Conservation (phyloP, 768 basidiomycete genomes). For the Pisolithus tinctorius region DNA sequence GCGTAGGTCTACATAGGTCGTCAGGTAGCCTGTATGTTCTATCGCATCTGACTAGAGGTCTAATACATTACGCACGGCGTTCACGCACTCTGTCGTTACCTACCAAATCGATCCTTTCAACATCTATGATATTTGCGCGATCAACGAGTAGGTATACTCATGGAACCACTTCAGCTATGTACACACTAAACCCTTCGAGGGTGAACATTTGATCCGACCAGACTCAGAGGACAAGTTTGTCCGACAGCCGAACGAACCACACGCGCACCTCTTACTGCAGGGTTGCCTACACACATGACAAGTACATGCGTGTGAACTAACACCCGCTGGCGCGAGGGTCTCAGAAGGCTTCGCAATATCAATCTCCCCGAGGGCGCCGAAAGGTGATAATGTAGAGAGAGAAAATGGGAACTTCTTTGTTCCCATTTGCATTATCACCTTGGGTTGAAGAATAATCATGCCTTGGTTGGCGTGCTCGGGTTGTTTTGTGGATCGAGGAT, state of each 20-base stretch:
- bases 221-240: conserved; percentile 15
- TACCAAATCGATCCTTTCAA: no score
- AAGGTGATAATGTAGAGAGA: conserved; percentile 34
- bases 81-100: no score
- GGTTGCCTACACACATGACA: neutral
- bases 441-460: neutral
- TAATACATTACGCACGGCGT: no score
- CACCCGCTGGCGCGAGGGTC: conserved; percentile 34
- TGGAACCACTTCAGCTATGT: no score
- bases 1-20: no score
- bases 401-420: conserved; percentile 4
- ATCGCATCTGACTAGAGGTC: no score
- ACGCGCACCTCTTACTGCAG: conserved; percentile 10
- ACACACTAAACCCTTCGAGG: neutral
- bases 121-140: no score
- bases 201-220: neutral
- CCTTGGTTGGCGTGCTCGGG: conserved; percentile 14
- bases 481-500: neutral
- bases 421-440: conserved; percentile 33
- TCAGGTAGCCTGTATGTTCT: no score
- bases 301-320: neutral
- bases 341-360: conserved; percentile 46
- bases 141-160: no score
- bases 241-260: conserved; percentile 71
- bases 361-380: conserved; percentile 30